phyloP scores from a whole-genome alignment of 2,329 filamentous ascomycete species.

The Berkeleyomyces basicola region DNA sequence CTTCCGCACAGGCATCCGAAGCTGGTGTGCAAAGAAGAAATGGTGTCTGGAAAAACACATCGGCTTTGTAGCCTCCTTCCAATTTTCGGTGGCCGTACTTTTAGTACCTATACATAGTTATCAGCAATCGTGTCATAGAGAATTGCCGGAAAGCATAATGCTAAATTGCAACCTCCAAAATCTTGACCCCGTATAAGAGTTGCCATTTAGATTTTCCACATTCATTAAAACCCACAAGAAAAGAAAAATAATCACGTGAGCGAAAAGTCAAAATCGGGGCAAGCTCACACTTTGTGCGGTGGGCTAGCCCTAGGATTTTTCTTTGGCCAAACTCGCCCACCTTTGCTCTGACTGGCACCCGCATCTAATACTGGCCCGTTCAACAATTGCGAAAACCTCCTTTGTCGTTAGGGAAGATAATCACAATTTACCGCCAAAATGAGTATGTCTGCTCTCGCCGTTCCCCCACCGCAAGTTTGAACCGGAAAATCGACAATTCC shows the following conservation, averaged over 20 bases:
- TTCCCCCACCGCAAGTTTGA: background rate
- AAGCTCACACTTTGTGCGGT: conserved; percentile 9
- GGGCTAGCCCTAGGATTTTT: conserved; percentile 12
- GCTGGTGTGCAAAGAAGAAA: too few species aligned
- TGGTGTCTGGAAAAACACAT: too few species aligned
- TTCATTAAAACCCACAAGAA: background rate
- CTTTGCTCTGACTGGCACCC: conserved; percentile 10
- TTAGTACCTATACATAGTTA: too few species aligned
- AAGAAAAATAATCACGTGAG: conserved; percentile 1
- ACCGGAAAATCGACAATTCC: conserved; percentile 13
- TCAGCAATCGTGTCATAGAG: too few species aligned
- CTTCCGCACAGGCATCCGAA: too few species aligned
- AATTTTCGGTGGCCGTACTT: too few species aligned
- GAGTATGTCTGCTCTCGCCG: conserved; percentile 29
- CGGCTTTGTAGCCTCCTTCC: too few species aligned
- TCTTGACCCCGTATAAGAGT: background rate
- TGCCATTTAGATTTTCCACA: background rate
- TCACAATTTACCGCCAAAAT: conserved; percentile 34
- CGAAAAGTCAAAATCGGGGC: conserved; percentile 4
- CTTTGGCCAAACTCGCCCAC: conserved; percentile 11
- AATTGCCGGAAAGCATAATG: too few species aligned
- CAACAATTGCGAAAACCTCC: conserved; percentile 13
- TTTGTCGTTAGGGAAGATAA: conserved; percentile 14
- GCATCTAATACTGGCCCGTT: conserved; percentile 12
- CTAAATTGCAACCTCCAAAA: too few species aligned